Percentiles rank a stretch among this genome's conserved stretches.
Conservation (phyloP, 345 rosid genomes). For the Lepidium didymum region DNA sequence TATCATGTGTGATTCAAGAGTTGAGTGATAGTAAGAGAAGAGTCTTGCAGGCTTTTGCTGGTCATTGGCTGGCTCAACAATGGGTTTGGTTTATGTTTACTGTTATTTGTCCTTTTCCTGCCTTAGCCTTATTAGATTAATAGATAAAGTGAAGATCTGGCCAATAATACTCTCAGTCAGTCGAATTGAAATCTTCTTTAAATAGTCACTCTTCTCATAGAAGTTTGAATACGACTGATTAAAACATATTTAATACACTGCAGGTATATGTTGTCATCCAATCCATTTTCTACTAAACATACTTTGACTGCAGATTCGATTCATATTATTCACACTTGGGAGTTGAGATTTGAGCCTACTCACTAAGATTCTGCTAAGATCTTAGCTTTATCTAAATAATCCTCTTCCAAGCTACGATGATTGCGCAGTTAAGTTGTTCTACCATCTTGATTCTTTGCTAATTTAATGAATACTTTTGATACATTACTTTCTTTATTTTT, state of each 20-base stretch:
- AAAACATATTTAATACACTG: background rate
- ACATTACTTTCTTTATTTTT: background rate
- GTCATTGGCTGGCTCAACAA: background rate
- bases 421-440: background rate
- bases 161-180: background rate
- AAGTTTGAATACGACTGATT: background rate
- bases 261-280: background rate
- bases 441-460: background rate
- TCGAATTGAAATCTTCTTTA: background rate
- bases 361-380: background rate
- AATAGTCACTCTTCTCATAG: background rate
- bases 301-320: background rate
- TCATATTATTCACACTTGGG: background rate
- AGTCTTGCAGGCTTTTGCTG: background rate
- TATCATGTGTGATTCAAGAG: background rate
- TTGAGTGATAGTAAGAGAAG: background rate
- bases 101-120: background rate
- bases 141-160: background rate
- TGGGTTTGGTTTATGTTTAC: background rate
- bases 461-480: background rate
- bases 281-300: background rate
- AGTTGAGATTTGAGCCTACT: background rate
- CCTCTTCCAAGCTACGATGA: background rate
- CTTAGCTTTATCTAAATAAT: background rate
- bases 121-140: background rate